Base-by-base conservation (phyloP, 495 filamentous ascomycete genomes). In the Lindgomyces ingoldianus region DNA sequence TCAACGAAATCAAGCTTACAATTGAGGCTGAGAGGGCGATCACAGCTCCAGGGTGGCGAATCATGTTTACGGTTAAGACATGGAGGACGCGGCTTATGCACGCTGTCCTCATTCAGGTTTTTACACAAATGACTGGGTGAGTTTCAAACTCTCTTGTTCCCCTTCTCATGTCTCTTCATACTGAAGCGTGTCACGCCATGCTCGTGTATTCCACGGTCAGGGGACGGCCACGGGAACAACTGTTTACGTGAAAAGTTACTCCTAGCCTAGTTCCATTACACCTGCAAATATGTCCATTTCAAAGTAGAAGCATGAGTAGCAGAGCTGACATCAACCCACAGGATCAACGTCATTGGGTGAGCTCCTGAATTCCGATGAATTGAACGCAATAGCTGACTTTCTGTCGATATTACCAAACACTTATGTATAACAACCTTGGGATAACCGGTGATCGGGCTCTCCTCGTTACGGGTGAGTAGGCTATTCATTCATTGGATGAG, bases 51-150 rank as follows among this genome's bases (percentile, higher is more conserved):
- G 86, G 83, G 4, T 89, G 88, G 72, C 14, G 71, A 8, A 87
- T 89, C 64, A 78, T 91, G 9, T 87, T 90, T 69, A 83, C 72
- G 8, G 83, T 83, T 62, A 81, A 79, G 36, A 81, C 84, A 3
- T 85, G 82, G 1, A 88, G 89, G 76, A 83, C 85, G 14, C 81
- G 88, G 11, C 74, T 91, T 4, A 85, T 89, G 72, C 79, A 90
- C 21, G 87, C 85, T 52, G 83, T 81, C 64, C 76, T 87, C 0
- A 73, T 90, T 18, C 88, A 90, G 73, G 86, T 85, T 4, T 85
- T 84, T 1, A 81, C 84, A 16, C 87, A 91, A 68, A 86, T 90
- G 86, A 89, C 87, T 1, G 87, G 87, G 84, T 85, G 61, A 81
- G 83, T 19, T 30, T 39, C 75, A 81, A 41, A 81, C 80, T 8